Conservation (phyloP, 2,329 filamentous ascomycete species). For the Pyrenochaeta sp. region DNA sequence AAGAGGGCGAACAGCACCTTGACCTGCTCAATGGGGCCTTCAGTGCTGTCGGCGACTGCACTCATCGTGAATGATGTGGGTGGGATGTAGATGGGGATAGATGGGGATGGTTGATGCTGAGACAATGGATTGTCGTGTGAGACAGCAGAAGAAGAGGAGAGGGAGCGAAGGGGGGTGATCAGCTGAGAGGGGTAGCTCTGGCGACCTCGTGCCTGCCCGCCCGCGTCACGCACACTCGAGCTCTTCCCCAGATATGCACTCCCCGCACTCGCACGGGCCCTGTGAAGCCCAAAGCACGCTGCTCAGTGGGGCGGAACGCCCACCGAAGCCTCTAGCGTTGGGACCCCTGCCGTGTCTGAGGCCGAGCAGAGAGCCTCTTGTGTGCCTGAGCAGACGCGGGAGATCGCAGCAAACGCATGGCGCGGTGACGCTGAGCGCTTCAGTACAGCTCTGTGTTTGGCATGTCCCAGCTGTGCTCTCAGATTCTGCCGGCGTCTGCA, state of each 20-base stretch:
- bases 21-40: conserved; percentile 63
- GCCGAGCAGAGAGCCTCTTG: conserved; percentile 8
- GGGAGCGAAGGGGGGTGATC: conserved; percentile 20
- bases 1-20: conserved; percentile 68
- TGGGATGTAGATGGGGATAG: conserved; percentile 23
- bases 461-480: no score
- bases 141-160: conserved; percentile 20
- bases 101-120: conserved; percentile 22
- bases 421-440: no score
- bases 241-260: conserved; percentile 32
- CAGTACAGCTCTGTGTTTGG: no score
- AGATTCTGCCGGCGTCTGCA: no score
- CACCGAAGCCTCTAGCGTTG: conserved; percentile 15
- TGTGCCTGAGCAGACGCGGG: conserved; percentile 25
- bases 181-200: conserved; percentile 30
- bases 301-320: conserved; percentile 26
- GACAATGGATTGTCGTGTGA: conserved; percentile 27
- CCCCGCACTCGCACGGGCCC: conserved; percentile 31
- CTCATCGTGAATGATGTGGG: conserved; percentile 45
- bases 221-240: conserved; percentile 26
- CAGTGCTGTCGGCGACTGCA: conserved; percentile 49
- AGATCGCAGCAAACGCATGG: no score
- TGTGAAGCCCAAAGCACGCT: conserved; percentile 15
- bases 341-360: conserved; percentile 16
- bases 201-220: conserved; percentile 29